Conservation (phyloP, 768 basidiomycete species). For the Lactarius tabidus region DNA sequence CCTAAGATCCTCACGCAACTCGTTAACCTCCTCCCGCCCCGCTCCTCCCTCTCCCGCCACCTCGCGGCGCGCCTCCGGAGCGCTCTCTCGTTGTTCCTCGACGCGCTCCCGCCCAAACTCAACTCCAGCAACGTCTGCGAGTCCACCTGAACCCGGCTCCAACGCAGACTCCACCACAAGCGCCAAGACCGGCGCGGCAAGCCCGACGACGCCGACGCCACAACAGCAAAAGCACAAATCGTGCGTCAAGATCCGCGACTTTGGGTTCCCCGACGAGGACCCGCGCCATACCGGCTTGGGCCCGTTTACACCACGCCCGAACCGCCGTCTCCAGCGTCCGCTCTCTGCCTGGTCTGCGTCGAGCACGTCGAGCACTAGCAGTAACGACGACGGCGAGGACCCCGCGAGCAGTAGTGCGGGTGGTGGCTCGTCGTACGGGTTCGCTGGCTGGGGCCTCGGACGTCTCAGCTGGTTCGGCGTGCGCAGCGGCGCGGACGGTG, state of each 20-base stretch:
- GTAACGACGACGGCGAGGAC: constrained; percentile 30
- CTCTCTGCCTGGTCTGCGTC: constrained; percentile 28
- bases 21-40: constrained; percentile 48
- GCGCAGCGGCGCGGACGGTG: constrained; percentile 25
- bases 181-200: background rate
- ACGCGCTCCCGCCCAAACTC: constrained; percentile 38
- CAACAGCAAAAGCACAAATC: background rate
- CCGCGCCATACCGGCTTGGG: constrained; percentile 43
- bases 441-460: constrained; percentile 42
- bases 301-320: constrained; percentile 38
- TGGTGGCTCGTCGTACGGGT: constrained; percentile 29
- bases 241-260: constrained; percentile 47
- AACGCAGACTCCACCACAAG: background rate
- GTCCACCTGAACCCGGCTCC: constrained; percentile 14
- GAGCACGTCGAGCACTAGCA: constrained; percentile 28
- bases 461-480: constrained; percentile 40
- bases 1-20: constrained; percentile 33
- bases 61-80: constrained; percentile 43
- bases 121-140: constrained; percentile 26
- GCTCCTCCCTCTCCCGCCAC: constrained; percentile 57
- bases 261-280: constrained; percentile 41
- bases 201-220: constrained; percentile 19
- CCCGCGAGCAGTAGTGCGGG: constrained; percentile 25
- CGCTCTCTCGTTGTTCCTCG: constrained; percentile 36
- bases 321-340: constrained; percentile 34